phyloP scores from a whole-genome alignment of 192 early-diverging fungal species.

The Backusella australiensis region DNA sequence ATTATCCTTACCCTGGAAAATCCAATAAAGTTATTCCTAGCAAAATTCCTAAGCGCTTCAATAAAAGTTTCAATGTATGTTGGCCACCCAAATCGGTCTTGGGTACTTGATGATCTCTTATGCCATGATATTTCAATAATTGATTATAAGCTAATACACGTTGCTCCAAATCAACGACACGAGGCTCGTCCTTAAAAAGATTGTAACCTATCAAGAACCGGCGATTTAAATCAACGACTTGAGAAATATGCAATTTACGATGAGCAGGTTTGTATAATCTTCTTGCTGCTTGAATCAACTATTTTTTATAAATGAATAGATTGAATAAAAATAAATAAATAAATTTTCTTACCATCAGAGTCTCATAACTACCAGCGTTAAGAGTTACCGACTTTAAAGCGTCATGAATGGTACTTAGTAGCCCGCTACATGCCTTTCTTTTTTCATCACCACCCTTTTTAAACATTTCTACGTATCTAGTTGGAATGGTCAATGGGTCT shows the following conservation, averaged over 20 bases:
- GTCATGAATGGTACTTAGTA: constrained; percentile 77
- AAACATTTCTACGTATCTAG: constrained; percentile 82
- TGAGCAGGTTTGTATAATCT: constrained; percentile 88
- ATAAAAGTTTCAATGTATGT: constrained; percentile 63
- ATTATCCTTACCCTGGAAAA: constrained; percentile 72
- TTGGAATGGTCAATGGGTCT: constrained; percentile 74
- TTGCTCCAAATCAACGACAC: constrained; percentile 70
- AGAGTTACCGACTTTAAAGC: constrained; percentile 86
- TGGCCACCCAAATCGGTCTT: constrained; percentile 69
- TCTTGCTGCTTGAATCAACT: constrained; percentile 90
- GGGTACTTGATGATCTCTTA: constrained; percentile 94
- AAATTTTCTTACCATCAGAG: constrained; percentile 66
- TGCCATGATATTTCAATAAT: constrained; percentile 86
- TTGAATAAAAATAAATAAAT: background rate
- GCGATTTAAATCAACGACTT: constrained; percentile 86
- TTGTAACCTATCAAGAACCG: constrained; percentile 84
- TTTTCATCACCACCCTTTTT: constrained; percentile 77
- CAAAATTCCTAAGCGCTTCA: constrained; percentile 65
- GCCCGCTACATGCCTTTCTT: constrained; percentile 72
- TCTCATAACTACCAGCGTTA: constrained; percentile 91
- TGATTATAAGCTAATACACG: constrained; percentile 83
- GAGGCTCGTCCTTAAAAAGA: constrained; percentile 75
- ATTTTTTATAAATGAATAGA: background rate
- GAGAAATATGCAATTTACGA: constrained; percentile 79
- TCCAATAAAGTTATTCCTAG: constrained; percentile 68